These are phyloP conservation scores for Trifolium dubium DNA, from an alignment of 306 rosid genomes.

Conservation along the genomic window DNA sequence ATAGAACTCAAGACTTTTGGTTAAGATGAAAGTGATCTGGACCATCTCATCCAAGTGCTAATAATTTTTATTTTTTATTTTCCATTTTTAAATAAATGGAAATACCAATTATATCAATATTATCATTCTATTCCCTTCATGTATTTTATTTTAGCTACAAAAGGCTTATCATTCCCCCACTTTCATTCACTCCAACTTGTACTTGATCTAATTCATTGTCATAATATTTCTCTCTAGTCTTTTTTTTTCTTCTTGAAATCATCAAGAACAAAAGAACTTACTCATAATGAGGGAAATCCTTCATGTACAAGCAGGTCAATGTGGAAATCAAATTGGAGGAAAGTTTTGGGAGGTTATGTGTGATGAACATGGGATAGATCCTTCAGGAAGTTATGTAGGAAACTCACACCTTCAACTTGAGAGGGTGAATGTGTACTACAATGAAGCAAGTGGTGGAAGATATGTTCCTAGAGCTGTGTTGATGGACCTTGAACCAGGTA, in stretches of 20 bases:
- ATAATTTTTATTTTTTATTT: background rate
- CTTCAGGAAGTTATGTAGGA: slow-evolving; percentile 70
- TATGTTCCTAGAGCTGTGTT: slow-evolving; percentile 89
- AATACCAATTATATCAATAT: slow-evolving; percentile 24
- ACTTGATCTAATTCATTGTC: background rate
- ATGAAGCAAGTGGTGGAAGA: slow-evolving; percentile 85
- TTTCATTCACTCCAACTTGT: slow-evolving; percentile 28
- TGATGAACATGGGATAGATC: slow-evolving; percentile 86
- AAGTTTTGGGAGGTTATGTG: slow-evolving; percentile 95
- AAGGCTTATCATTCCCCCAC: slow-evolving; percentile 36
- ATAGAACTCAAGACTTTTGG: too few species aligned
- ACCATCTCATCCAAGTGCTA: too few species aligned
- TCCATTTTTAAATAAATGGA: slow-evolving; percentile 15
- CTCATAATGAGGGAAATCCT: slow-evolving; percentile 84
- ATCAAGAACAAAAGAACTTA: slow-evolving; percentile 8
- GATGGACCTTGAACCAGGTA: slow-evolving; percentile 92
- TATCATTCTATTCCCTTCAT: slow-evolving; percentile 9
- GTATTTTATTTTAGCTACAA: slow-evolving; percentile 48
- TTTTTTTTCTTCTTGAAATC: background rate
- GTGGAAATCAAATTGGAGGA: slow-evolving; percentile 90
- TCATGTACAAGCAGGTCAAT: slow-evolving; percentile 89
- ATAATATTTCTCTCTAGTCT: background rate
- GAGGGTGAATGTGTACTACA: slow-evolving; percentile 85
- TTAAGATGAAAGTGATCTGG: too few species aligned
- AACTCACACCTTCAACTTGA: slow-evolving; percentile 73